Base-by-base conservation (phyloP, 2,329 filamentous ascomycete species). In the Colletotrichum tanaceti region DNA sequence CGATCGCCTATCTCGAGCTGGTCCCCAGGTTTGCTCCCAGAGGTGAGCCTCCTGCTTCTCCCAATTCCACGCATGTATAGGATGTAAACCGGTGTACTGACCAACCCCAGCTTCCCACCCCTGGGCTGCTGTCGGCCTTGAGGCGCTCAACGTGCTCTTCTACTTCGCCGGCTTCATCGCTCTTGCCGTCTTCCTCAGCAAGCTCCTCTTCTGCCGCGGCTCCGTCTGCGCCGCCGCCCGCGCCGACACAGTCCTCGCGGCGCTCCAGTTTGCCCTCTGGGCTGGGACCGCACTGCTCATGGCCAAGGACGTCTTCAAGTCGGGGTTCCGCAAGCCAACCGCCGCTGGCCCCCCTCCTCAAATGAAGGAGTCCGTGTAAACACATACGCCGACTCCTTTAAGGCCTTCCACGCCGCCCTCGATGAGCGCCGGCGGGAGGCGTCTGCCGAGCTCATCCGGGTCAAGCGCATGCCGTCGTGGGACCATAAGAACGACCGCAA, bases 81-180 rank as follows among this genome's bases (percentile, higher is more conserved):
- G 6, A 28, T 13, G 13, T 20, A 4, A 2, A 14, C 7, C 5
- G 10, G 10, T 4, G 11, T 9, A 52, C 54, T 70, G 39, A 72
- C 14, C 14, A 18, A 61, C 5, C 5, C 5, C 43, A 83, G 80
- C 79, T 46, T 82, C 83, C 41, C 82, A 87, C 74, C 83, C 85
- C 38, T 84, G 83, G 71, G 81, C 78, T 13, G 79, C 82, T 49
- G 74, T 89, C 41, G 80, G 77, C 32, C 71, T 89, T 68, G 87
- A 89, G 72, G 73, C 79, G 41, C 63, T 81, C 72, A 89, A 88
- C 75, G 79, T 82, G 5, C 71, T 88, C 64, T 85, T 89, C 74
- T 88, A 87, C 79, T 86, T 90, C 75, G 80, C 82, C 22, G 87
- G 87, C 64, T 89, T 89, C 78, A 82, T 88, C 72, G 86, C 86